Base-by-base conservation (phyloP, 2,329 filamentous ascomycete species). In the Mycogone perniciosa region DNA sequence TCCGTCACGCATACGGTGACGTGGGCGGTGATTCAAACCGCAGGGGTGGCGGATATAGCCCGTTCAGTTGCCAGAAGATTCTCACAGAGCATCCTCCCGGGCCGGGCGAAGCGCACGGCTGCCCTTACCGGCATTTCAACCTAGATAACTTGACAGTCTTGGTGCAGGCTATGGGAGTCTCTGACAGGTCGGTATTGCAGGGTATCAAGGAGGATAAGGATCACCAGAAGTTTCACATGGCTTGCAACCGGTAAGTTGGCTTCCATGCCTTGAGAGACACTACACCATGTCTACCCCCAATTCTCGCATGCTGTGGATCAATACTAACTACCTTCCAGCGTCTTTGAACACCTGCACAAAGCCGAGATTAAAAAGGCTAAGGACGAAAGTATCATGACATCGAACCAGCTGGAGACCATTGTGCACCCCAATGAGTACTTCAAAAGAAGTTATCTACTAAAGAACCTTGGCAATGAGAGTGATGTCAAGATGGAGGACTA, bases 341-440 rank as follows among this genome's bases (percentile, higher is more conserved):
- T 99, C 1, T 99, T 97, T 66, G 93, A 99, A 62, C 80, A 86
- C 64, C 72, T 86, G 13, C 91, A 99, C 68, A 91, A 88, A 64
- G 74, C 75, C 13, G 86, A 92, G 65, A 81, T 93, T 52, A 86
- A 83, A 64, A 82, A 80, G 62, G 88, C 86, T 55, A 88, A 85
- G 68, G 87, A 91, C 39, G 84, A 89, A 45, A 78, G 81, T 5
- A 75, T 84, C 46, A 86, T 86, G 82, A 83, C 77, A 9, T 72
- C 84, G 6, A 82, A 82, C 11, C 88, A 96, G 66, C 76, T 96
- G 39, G 92, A 97, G 70, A 97, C 92, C 0, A 95, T 99, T 64
- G 85, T 96, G 26, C 93, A 99, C 70, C 93, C 93, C 8, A 99
- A 99, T 67, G 91, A 92, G 57, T 99, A 96, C 70, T 99, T 97